Percentiles rank a stretch among this genome's conserved stretches.
Evolutionary conservation across 2,329 filamentous ascomycete species (phyloP).

Genomic region (Fusarium nodosum): DNA sequence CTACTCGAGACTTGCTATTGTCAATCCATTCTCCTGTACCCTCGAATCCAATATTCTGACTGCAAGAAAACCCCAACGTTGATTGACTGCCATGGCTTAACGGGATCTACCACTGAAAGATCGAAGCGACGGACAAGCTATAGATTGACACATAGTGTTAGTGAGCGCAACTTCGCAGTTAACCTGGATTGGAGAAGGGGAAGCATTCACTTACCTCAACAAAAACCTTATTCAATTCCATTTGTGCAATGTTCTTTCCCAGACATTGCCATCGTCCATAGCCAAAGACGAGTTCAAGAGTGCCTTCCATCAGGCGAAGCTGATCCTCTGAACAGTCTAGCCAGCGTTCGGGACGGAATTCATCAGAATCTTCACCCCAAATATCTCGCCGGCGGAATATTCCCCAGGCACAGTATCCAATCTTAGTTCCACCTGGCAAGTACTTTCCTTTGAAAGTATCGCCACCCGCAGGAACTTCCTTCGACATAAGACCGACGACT

Average conservation of each 20-base stretch:
- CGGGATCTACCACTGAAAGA: constrained; percentile 50
- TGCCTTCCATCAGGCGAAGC: constrained; percentile 54
- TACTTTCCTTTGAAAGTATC: constrained; percentile 52
- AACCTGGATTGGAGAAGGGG: fast-evolving
- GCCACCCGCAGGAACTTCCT: constrained; percentile 52
- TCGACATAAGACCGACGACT: constrained; percentile 55
- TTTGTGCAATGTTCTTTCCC: constrained; percentile 55
- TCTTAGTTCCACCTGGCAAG: constrained; percentile 52
- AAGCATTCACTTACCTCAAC: constrained; percentile 56
- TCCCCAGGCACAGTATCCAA: constrained; percentile 55
- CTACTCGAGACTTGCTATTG: no score
- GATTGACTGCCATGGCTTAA: constrained; percentile 51
- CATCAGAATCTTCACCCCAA: constrained; percentile 54
- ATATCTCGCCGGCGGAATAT: constrained; percentile 53
- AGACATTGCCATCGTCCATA: constrained; percentile 58
- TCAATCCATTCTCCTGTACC: background rate
- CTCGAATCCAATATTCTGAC: constrained; percentile 39
- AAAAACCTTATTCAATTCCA: constrained; percentile 58
- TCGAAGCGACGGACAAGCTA: constrained; percentile 53
- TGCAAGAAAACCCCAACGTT: constrained; percentile 52
- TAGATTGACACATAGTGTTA: background rate
- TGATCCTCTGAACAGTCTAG: constrained; percentile 54
- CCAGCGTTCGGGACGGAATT: constrained; percentile 56
- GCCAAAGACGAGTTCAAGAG: constrained; percentile 57
- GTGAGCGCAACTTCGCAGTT: fast-evolving